Base-by-base conservation (phyloP, 345 rosid species). In the Euphorbia peplus region DNA sequence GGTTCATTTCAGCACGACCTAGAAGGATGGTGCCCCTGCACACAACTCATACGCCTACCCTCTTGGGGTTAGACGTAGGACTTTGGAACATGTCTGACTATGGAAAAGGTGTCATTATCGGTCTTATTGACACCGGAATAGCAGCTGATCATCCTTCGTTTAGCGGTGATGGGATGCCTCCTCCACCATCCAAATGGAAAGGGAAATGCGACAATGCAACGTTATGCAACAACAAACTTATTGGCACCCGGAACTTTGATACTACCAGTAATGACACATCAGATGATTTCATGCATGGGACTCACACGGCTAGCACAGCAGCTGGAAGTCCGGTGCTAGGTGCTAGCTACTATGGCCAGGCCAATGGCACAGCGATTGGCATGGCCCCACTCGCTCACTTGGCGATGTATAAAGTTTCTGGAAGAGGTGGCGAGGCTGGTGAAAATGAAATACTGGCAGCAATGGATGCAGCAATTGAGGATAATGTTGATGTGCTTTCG, bases 401-500 rank as follows among this genome's bases (percentile, higher is more conserved):
- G 59, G 90, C 92, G 41, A 44, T 86, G 57, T 90, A 90, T 70
- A 83, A 84, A 78, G 91, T 79, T 55, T 90, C 91, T 60, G 81
- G 84, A 81, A 69, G 47, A 29, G 14, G 1, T 15, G 25, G 74
- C 22, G 21, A 80, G 82, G n/a, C 64, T 1, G 48, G 48, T 39
- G 96, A 84, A 41, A 86, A 86, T 9, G 91, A 84, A 70, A 62
- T 90, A 21, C 32, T 87, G 12, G 87, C 87, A 68, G 93, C 85
- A 13, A 82, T 87, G 16, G 96, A 86, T 66, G 68, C 82, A 21
- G 88, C 89, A 2, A 81, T 85, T 15, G 75, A 65, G 24, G 50
- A 28, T 51, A 52, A n/a, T n/a, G n/a, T n/a, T n/a, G 92, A 89
- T 75, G 66, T 87, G 24, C 13, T 89, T 29, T 85, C 90, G 0